phyloP scores from a whole-genome alignment of 2,329 filamentous ascomycete species.

The Nemania sp. region DNA sequence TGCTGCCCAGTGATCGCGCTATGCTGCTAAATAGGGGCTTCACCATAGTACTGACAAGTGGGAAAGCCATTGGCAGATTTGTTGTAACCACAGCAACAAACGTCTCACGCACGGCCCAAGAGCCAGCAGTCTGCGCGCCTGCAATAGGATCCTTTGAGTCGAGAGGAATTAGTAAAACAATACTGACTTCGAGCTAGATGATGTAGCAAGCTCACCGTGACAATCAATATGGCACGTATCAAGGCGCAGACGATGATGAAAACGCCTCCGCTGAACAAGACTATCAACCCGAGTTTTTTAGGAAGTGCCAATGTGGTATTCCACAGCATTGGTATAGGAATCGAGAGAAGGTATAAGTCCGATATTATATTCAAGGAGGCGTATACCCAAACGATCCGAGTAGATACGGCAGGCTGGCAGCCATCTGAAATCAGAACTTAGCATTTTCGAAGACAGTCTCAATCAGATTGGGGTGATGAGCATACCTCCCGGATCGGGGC shows the following conservation, averaged over 20 bases:
- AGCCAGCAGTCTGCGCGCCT: constrained; percentile 45
- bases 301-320: constrained; percentile 40
- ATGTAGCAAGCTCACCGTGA: constrained; percentile 32
- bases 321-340: constrained; percentile 57
- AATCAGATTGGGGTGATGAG: constrained; percentile 11
- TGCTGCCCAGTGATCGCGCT: constrained; percentile 41
- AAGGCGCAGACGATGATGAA: constrained; percentile 45
- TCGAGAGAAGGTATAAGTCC: constrained; percentile 61
- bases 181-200: not conserved
- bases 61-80: constrained; percentile 49
- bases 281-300: constrained; percentile 43
- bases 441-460: not conserved
- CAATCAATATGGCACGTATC: constrained; percentile 43
- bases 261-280: constrained; percentile 44
- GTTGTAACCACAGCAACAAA: constrained; percentile 48
- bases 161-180: not conserved
- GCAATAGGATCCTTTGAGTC: constrained; percentile 42
- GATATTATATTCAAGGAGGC: constrained; percentile 56
- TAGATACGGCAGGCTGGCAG: constrained; percentile 51
- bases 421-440: constrained; percentile 37
- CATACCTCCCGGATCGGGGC: constrained; percentile 55
- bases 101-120: constrained; percentile 49
- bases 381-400: constrained; percentile 51
- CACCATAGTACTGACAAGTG: constrained; percentile 46
- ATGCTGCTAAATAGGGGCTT: constrained; percentile 39